Evolutionary conservation across 2,329 filamentous ascomycete genomes (phyloP), one percentile per base, ranked within the genome.

Genomic region (Westerdykella sp.): DNA sequence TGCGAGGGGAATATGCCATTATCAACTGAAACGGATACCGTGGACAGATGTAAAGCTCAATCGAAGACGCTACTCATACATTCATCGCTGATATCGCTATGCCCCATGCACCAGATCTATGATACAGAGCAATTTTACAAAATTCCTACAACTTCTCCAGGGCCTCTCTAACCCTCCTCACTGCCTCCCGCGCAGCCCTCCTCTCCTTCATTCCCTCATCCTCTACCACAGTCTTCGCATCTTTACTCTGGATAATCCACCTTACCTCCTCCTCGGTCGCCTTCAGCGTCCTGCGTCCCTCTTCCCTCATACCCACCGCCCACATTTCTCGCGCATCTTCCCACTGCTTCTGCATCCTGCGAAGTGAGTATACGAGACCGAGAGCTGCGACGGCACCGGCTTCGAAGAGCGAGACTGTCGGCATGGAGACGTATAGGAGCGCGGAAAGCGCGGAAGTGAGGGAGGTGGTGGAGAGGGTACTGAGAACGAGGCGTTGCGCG

Each of bases 401-500:
- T 59, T 81, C 78, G 45, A 80, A 80, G 9, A 65, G 42, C 3
- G 73, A 73, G 6, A 74, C 70, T 0, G 73, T 67, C 0, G 73
- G 70, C 7, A 74, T 56, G 13, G 77, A 79, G 14, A 78, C 50
- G 58, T 78, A 80, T 3, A 79, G 70, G 43, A 81, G 71, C 0
- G 68, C 73, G 0, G 75, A 76, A 2, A 82, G 69, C 0, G 76
- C 76, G 10, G 74, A 72, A 40, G 58, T 71, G 46, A 64, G 69
- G 4, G 80, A 79, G 0, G 86, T 85, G 0, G 87, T 87, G 41
- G 81, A 84, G 0, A 87, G 69, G 0, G 86, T 85, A 57, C 89
- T 82, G 4, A 94, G 62, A 4, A 95, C 81, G 2, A 71, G 60
- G 2, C 57, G 58, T 53, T 74, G 73, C 5, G 70, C 72, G 31